Percentiles rank a stretch among this genome's conserved stretches.
Evolutionary conservation across 2,329 filamentous ascomycete genomes (phyloP).

Genomic region (Scedosporium dehoogii): DNA sequence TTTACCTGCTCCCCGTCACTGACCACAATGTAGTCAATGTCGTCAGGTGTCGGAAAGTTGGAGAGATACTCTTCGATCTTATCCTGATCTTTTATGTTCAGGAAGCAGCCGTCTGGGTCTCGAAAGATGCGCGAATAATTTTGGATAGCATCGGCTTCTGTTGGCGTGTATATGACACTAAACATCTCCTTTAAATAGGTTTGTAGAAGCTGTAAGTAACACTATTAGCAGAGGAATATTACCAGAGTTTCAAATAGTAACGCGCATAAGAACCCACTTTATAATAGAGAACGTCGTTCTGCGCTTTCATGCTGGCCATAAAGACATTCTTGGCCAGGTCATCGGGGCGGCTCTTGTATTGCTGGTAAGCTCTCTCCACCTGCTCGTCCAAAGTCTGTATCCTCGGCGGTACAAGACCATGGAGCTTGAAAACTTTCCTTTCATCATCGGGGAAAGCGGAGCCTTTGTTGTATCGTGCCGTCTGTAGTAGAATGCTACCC

Average conservation of each 20-base stretch:
- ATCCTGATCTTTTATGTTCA: constrained; percentile 62
- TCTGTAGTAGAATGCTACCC: not conserved
- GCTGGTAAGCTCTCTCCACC: constrained; percentile 65
- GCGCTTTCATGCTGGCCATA: constrained; percentile 72
- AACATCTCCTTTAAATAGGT: constrained; percentile 83
- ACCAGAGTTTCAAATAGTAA: not conserved
- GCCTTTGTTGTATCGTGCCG: constrained; percentile 55
- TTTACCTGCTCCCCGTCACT: constrained; percentile 20
- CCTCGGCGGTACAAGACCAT: constrained; percentile 61
- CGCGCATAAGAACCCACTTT: constrained; percentile 25
- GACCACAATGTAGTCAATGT: constrained; percentile 83
- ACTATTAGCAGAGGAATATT: not conserved
- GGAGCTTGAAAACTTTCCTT: constrained; percentile 57
- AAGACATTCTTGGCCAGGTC: constrained; percentile 80
- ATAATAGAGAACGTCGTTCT: constrained; percentile 78
- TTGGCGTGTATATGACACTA: constrained; percentile 82
- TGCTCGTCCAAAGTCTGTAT: constrained; percentile 71
- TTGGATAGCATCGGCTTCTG: constrained; percentile 79
- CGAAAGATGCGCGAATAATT: constrained; percentile 74
- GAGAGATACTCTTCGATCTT: constrained; percentile 55
- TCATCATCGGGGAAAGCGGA: constrained; percentile 66
- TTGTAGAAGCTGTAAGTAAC: constrained; percentile 49
- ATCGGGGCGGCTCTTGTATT: constrained; percentile 55
- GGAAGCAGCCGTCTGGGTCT: constrained; percentile 68
- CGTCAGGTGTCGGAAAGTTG: constrained; percentile 59